Evolutionary conservation across 768 basidiomycete species (phyloP).

Genomic region (Rhizopogon salebrosus): DNA sequence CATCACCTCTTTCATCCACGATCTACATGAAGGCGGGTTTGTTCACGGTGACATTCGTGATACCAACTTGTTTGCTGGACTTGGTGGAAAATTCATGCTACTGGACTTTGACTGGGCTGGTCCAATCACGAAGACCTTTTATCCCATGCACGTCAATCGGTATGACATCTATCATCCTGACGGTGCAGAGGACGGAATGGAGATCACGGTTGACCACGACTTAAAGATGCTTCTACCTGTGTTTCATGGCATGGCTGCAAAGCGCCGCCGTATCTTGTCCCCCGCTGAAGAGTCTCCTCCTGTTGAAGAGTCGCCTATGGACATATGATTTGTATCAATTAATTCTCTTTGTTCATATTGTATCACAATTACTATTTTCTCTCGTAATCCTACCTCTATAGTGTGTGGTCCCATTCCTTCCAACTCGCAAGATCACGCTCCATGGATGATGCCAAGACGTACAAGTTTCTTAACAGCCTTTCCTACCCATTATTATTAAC

Average conservation of each 20-base stretch:
- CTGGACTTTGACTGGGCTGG: conserved; percentile 10
- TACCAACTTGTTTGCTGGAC: neutral
- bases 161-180: neutral
- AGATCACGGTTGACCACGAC: neutral
- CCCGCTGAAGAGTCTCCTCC: no score
- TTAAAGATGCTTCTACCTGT: neutral
- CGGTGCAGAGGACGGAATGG: neutral
- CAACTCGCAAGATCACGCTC: no score
- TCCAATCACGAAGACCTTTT: neutral
- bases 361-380: no score
- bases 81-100: neutral
- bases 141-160: neutral
- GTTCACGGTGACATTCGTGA: neutral
- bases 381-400: no score
- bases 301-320: neutral
- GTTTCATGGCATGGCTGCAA: neutral
- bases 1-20: neutral
- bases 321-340: no score
- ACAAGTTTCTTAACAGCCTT: no score
- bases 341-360: no score
- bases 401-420: no score
- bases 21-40: neutral
- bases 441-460: no score
- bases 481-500: no score
- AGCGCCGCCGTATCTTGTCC: neutral